Evolutionary conservation across 495 filamentous ascomycete species (phyloP), one percentile per base, ranked within the genome.

Genomic region (Xylaria acuta): DNA sequence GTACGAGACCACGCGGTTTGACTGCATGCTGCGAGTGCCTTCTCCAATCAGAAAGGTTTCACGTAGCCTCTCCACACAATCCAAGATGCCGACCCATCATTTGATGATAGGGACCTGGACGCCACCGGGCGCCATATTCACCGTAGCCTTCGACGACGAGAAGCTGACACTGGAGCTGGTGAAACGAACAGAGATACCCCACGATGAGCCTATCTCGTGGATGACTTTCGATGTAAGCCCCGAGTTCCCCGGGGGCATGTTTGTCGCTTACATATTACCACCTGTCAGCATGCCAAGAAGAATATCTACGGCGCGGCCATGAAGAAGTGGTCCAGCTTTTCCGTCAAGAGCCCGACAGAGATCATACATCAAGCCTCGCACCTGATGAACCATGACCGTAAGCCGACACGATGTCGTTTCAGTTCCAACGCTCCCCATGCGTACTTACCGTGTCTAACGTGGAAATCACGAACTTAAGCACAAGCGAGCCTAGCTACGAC

Each of bases 41-140:
- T n/a, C 47, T 45, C 47, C 47, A 27, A 36, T 54, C 20, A 43
- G 69, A 56, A 56, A 56, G 14, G 25, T 43, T 38, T 30, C 34
- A 64, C 47, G 34, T 27, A 40, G 32, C 40, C 32, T 49, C 63
- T 49, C 12, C 59, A 49, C 32, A 34, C 27, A 38, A 7, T 51
- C n/a, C 66, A 82, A 71, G 32, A 88, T 84, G 81, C 92, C 92
- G 85, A 84, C 91, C 78, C 92, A 94, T 79, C 92, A 94, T 84
- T 84, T 94, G 79, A 94, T 94, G 91, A 86, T 93, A 74, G 92
- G 92, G 69, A 94, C 92, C 58, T 94, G 93, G 93, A 93, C 92
- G 75, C 91, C 90, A 34, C 93, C 92, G 76, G 93, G 92, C 66
- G 92, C 92, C 78, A 94, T 96, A 80, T 94, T 93, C 82, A 95